Percentiles rank a stretch among this genome's conserved stretches.
These are phyloP conservation scores for Phytophthora niederhauseri DNA, from an alignment of 352 stramenopile genomes.

Conservation along the genomic window DNA sequence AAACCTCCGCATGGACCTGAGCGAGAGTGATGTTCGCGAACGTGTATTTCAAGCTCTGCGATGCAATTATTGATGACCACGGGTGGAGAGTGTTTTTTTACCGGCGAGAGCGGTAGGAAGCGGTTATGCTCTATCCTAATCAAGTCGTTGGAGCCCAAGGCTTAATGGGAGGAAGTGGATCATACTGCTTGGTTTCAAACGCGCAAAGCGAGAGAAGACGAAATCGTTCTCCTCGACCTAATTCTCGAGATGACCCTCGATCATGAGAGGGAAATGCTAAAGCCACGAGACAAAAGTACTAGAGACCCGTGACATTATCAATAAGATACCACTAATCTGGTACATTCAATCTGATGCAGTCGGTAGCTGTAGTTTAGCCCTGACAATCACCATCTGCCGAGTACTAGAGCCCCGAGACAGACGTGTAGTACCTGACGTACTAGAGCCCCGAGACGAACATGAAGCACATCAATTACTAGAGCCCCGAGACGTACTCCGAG, in stretches of 20 bases:
- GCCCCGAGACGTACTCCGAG: no score
- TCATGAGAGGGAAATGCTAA: not conserved
- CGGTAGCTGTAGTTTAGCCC: no score
- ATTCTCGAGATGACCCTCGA: not conserved
- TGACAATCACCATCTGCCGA: no score
- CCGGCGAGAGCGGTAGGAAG: not conserved
- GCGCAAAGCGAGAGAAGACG: conserved; percentile 1
- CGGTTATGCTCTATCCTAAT: conserved; percentile 3
- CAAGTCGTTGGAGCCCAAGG: conserved; percentile 2
- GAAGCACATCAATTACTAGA: no score
- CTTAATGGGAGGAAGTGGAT: not conserved
- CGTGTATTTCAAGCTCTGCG: not conserved
- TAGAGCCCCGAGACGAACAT: no score
- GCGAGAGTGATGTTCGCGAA: not conserved
- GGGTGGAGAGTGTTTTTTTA: not conserved
- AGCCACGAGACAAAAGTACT: no score
- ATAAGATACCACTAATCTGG: no score
- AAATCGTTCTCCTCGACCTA: not conserved
- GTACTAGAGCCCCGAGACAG: no score
- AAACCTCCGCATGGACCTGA: conserved; percentile 1
- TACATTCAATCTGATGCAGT: no score
- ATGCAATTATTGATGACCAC: conserved; percentile 5
- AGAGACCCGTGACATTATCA: no score
- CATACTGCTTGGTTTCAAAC: not conserved
- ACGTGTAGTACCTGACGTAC: no score